These are phyloP conservation scores for Vickermania ingenoplastis DNA, from an alignment of 208 protist species.

Conservation along the genomic window DNA sequence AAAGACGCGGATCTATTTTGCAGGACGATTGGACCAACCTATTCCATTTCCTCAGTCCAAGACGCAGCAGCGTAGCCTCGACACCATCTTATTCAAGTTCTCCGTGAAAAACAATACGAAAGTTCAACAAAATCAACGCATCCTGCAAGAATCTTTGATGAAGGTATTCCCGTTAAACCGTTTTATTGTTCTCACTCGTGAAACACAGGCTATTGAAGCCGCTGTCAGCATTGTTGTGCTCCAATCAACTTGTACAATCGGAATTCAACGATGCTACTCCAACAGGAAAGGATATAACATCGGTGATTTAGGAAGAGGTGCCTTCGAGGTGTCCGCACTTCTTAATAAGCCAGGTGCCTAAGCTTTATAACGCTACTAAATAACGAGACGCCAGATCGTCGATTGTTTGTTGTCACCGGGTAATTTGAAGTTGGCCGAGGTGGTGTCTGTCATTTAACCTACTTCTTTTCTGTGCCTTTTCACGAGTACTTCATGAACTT, in stretches of 20 bases:
- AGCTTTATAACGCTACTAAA: no score
- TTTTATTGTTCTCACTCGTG: conserved; percentile 59
- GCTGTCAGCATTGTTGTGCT: conserved; percentile 40
- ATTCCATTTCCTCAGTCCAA: no score
- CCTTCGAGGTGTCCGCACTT: no score
- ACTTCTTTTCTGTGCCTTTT: neutral
- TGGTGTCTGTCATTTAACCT: no score
- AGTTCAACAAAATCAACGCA: conserved; percentile 49
- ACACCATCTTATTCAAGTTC: conserved; percentile 43
- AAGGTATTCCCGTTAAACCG: conserved; percentile 59
- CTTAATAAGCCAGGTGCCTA: no score
- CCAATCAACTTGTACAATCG: conserved; percentile 70
- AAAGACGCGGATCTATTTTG: neutral
- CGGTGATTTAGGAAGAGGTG: no score
- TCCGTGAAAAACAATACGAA: conserved; percentile 76
- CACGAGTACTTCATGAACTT: neutral
- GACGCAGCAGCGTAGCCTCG: conserved; percentile 11
- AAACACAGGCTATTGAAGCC: conserved; percentile 9
- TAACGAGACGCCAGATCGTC: no score
- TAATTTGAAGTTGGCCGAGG: no score
- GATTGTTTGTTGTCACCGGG: no score
- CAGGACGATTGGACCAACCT: neutral
- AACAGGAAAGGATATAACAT: conserved; percentile 52
- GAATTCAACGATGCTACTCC: conserved; percentile 38
- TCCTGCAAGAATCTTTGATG: conserved; percentile 28